Base-by-base conservation (phyloP, 805 yeast species). In the Cephaloascus fragrans region DNA sequence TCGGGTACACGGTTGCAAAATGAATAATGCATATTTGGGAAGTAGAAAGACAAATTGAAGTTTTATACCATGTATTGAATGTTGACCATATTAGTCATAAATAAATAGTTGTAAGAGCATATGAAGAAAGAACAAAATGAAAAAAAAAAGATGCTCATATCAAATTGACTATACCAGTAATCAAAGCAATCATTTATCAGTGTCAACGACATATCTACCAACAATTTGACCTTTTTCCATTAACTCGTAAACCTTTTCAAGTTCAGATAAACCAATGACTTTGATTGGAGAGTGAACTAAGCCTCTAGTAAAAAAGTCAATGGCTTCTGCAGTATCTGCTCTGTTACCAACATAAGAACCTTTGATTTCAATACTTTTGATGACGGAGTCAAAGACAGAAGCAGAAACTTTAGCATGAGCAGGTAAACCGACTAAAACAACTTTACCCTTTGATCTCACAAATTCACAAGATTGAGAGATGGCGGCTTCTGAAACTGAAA, bases 211-310 rank as follows among this genome's bases (percentile, higher is more conserved):
- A 18, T 12, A 4, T 34, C 47, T 14, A 43, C 49, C 3, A 40
- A 46, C 8, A 43, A 51, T 34, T n/a, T 34, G n/a, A 14, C 36
- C 36, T 16, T 18, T 19, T 16, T 14, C 23, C 26, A 56, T 44
- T 4, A 51, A 52, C 2, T 43, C 45, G 19, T 62, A 41, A 1
- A 66, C 53, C 26, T 44, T 44, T 8, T n/a, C 8, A 6, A 34
- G 6, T 12, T 34, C 36, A 14, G 14, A 12, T 23, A 34, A 14
- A 8, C 17, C 17, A 12, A 12, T 8, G 8, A 34, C 20, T 8
- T 5, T 16, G 8, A 34, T 18, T 8, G 36, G 26, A 18, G 36
- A 16, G 6, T 12, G 6, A 8, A 34, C 36, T 23, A 14, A 14
- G 12, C 36, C 36, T 19, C 36, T 34, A 12, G 8, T n/a, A 14